phyloP scores from a whole-genome alignment of 306 rosid genomes.

The Chamaecrista fasciculata region DNA sequence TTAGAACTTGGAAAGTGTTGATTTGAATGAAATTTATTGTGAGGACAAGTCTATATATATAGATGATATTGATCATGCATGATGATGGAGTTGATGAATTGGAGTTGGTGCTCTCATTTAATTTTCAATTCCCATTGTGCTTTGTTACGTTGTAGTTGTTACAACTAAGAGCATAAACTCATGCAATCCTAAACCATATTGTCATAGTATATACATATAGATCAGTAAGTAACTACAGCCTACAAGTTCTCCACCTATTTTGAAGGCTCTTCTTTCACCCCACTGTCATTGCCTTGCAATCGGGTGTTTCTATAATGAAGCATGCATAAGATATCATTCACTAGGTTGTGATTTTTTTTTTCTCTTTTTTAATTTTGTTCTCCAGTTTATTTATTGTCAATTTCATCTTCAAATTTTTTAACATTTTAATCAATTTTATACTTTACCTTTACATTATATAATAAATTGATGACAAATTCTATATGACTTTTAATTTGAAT shows the following conservation, averaged over 20 bases:
- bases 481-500: too few relatives aligned
- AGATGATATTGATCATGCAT: neutral
- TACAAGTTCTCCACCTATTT: neutral
- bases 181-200: neutral
- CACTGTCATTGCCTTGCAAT: neutral
- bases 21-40: neutral
- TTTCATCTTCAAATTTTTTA: too few relatives aligned
- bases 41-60: slow-evolving; percentile 9
- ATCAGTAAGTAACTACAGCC: too few relatives aligned
- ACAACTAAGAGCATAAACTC: slow-evolving; percentile 9
- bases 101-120: slow-evolving; percentile 47
- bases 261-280: neutral
- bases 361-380: too few relatives aligned
- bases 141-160: slow-evolving; percentile 44
- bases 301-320: neutral
- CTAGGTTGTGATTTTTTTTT: too few relatives aligned
- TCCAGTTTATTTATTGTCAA: too few relatives aligned
- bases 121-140: neutral
- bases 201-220: neutral
- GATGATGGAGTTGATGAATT: slow-evolving; percentile 45
- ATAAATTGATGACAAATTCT: too few relatives aligned
- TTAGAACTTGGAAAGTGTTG: neutral
- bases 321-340: neutral
- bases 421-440: too few relatives aligned
- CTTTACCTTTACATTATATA: too few relatives aligned